A percentile compares a stretch with the other conserved stretches of the same genome.
These are phyloP conservation scores for Hymenoscyphus scutula DNA, from an alignment of 2,329 filamentous ascomycete genomes.

Conservation along the genomic window DNA sequence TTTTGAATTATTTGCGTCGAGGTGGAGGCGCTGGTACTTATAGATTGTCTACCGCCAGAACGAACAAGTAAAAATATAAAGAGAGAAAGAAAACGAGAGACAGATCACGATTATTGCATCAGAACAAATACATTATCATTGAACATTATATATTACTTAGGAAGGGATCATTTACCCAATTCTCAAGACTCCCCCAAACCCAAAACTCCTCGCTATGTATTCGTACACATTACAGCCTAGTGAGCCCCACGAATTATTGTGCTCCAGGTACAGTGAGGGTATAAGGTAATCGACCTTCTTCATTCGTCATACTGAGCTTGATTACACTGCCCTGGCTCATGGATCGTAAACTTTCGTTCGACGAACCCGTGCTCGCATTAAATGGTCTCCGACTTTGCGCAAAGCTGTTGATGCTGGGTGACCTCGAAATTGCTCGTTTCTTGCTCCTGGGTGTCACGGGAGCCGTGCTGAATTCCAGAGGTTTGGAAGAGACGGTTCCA, in stretches of 20 bases:
- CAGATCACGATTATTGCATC: too few relatives aligned
- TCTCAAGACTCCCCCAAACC: conserved; percentile 6
- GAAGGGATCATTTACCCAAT: background rate
- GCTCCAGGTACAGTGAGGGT: conserved; percentile 27
- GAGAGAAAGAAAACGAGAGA: too few relatives aligned
- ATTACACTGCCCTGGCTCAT: conserved; percentile 34
- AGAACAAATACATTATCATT: background rate
- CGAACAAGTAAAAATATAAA: too few relatives aligned
- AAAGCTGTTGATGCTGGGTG: conserved; percentile 28
- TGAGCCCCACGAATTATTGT: conserved; percentile 10
- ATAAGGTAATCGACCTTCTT: conserved; percentile 30
- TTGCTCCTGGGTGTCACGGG: conserved; percentile 31
- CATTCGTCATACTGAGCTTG: conserved; percentile 28
- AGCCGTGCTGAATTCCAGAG: conserved; percentile 24
- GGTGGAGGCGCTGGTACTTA: too few relatives aligned
- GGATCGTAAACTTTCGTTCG: conserved; percentile 29
- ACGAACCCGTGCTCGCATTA: conserved; percentile 22
- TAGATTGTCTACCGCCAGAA: too few relatives aligned
- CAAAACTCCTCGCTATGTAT: conserved; percentile 30
- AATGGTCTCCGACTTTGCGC: conserved; percentile 29
- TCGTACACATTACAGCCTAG: conserved; percentile 11
- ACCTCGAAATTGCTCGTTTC: conserved; percentile 21
- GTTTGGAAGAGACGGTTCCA: conserved; percentile 17
- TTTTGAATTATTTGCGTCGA: too few relatives aligned
- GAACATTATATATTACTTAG: background rate